Evolutionary conservation across 768 basidiomycete species (phyloP).

Genomic region (Trametes punicea): DNA sequence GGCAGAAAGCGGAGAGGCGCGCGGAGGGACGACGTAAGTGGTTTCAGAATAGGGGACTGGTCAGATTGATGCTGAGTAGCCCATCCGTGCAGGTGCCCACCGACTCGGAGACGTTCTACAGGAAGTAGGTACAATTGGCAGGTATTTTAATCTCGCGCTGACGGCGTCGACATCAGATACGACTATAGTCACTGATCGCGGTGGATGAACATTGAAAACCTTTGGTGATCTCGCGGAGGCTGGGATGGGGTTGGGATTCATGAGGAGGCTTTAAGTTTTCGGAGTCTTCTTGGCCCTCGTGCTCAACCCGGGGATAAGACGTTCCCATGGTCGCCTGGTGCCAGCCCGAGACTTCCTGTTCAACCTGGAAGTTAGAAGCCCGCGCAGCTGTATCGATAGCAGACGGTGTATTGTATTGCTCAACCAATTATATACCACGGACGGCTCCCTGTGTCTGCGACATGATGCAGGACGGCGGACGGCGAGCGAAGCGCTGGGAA

Average conservation of each 20-base stretch:
- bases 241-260: too few species aligned
- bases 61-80: not conserved
- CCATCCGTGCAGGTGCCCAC: conserved; percentile 50
- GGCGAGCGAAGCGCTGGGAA: not conserved
- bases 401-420: conserved; percentile 13
- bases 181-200: conserved; percentile 40
- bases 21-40: conserved; percentile 48
- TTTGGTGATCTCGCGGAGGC: not conserved
- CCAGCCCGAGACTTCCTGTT: too few species aligned
- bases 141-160: not conserved
- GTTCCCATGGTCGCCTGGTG: conserved; percentile 2
- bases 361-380: not conserved
- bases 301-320: not conserved
- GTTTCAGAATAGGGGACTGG: not conserved
- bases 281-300: not conserved
- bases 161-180: conserved; percentile 35
- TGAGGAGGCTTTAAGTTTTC: not conserved
- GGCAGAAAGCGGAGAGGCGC: conserved; percentile 63
- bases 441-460: not conserved
- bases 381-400: conserved; percentile 16
- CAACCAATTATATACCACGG: conserved; percentile 13
- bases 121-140: conserved; percentile 50
- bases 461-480: not conserved
- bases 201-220: too few species aligned
- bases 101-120: conserved; percentile 84